Evolutionary conservation across 306 rosid genomes (phyloP), one percentile per base, ranked within the genome.

Genomic region (Oxytropis ochrocephala): DNA sequence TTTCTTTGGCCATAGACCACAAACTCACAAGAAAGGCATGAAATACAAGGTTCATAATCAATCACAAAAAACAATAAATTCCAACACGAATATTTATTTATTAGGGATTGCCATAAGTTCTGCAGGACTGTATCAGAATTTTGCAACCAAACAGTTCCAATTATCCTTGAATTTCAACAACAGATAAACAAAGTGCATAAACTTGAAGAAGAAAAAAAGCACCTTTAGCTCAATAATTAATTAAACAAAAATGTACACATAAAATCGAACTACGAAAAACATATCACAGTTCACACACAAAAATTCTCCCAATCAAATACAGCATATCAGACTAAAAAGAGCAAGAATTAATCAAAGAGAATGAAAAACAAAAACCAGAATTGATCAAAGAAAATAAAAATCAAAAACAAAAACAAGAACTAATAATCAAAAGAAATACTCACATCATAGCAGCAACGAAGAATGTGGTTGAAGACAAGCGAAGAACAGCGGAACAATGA

Each of bases 391-490:
- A 4, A 58, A 10, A 35, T 24, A 30, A 1, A 5, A 33, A 5
- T 32, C 8, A 21, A 11, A 21, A 52, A 9, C 0, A 47, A 57
- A 42, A 67, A 43, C 18, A 5, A 10, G 30, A 24, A 52, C 13
- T 27, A 38, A 38, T 13, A 72, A 41, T 10, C 6, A 19, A 65
- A 43, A 70, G 43, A 51, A 48, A 38, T 27, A 58, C 67, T 7
- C 69, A 73, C 73, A 67, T 72, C 67, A 38, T 1, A 41, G 72
- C 9, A 55, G 33, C 10, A 39, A 47, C 13, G 39, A 69, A 51
- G 77, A 81, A 81, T 81, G 82, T 53, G 47, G 77, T 47, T 35
- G 75, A 69, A 56, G 63, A 74, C 19, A 63, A 50, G 47, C 44
- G 55, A 52, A 8, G 47, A 43, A 57, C 36, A 14, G 51, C 36